Percentiles rank a stretch among this genome's conserved stretches.
Evolutionary conservation across 257 asterid species (phyloP).

Genomic region (Jaltomata sinuosa): DNA sequence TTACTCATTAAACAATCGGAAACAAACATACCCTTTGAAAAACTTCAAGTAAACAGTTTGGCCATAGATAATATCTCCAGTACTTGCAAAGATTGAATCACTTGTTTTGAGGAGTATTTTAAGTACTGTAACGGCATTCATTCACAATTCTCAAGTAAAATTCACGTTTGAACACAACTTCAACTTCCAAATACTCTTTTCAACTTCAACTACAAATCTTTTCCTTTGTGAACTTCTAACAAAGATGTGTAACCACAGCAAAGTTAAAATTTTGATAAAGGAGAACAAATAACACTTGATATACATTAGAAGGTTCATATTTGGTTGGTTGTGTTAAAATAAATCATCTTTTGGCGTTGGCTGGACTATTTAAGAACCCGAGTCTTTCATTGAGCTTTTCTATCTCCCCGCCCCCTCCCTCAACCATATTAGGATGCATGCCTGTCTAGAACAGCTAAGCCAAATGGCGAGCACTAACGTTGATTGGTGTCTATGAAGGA

Average conservation of each 20-base stretch:
- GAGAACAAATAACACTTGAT: neutral
- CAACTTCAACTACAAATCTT: neutral
- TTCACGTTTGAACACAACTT: neutral
- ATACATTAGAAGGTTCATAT: neutral
- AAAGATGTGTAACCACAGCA: neutral
- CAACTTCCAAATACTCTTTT: neutral
- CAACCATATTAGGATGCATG: neutral
- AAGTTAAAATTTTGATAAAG: neutral
- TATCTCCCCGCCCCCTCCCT: neutral
- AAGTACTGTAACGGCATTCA: neutral
- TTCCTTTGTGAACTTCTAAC: neutral
- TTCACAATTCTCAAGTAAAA: neutral
- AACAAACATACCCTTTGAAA: neutral
- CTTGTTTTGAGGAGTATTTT: neutral
- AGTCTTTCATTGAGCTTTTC: neutral
- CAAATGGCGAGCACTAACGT: neutral
- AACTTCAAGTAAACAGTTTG: neutral
- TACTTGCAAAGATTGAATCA: neutral
- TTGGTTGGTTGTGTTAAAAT: neutral
- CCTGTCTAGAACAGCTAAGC: neutral
- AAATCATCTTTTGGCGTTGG: neutral
- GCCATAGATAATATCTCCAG: neutral
- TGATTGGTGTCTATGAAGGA: neutral
- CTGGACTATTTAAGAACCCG: neutral
- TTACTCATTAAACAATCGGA: neutral